Evolutionary conservation across 176 grass and related monocot species (phyloP).

Genomic region (Bothriochloa decipiens): DNA sequence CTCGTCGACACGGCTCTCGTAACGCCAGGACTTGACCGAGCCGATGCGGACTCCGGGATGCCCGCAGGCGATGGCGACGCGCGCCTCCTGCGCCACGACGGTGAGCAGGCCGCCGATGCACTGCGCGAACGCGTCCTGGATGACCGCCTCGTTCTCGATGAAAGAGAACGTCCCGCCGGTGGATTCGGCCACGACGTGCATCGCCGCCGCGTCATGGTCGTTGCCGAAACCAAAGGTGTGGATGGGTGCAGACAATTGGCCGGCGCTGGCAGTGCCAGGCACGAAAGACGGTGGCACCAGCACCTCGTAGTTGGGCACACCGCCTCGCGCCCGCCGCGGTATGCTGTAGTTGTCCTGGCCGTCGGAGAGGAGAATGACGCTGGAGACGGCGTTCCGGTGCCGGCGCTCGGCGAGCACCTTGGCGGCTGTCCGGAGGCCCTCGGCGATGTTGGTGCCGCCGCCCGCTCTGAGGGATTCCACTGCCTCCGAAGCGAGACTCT

Average conservation of each 20-base stretch:
- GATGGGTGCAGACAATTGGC: constrained; percentile 29
- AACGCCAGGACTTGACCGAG: constrained; percentile 55
- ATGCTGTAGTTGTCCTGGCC: constrained; percentile 60
- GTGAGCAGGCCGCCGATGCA: constrained; percentile 78
- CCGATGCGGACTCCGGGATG: constrained; percentile 39
- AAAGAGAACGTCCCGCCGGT: constrained; percentile 79
- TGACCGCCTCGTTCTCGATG: constrained; percentile 63
- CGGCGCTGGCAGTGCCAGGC: background rate
- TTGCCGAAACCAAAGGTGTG: constrained; percentile 80
- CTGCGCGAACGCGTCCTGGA: constrained; percentile 83
- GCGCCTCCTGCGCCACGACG: constrained; percentile 54
- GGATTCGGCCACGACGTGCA: constrained; percentile 62
- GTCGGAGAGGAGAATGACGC: constrained; percentile 84
- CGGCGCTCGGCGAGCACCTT: constrained; percentile 60
- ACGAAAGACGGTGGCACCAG: constrained; percentile 52
- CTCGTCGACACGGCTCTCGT: constrained; percentile 49
- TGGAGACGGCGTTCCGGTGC: constrained; percentile 58
- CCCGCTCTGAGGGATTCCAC: constrained; percentile 44
- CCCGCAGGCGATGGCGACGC: constrained; percentile 25
- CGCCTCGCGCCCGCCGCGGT: background rate
- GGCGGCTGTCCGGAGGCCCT: constrained; percentile 56
- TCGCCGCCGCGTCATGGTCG: constrained; percentile 70
- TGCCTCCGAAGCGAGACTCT: constrained; percentile 1
- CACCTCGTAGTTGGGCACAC: constrained; percentile 37
- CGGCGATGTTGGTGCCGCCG: constrained; percentile 68